These are phyloP conservation scores for Verbascum thapsus DNA, from an alignment of 257 asterid genomes.

Conservation along the genomic window DNA sequence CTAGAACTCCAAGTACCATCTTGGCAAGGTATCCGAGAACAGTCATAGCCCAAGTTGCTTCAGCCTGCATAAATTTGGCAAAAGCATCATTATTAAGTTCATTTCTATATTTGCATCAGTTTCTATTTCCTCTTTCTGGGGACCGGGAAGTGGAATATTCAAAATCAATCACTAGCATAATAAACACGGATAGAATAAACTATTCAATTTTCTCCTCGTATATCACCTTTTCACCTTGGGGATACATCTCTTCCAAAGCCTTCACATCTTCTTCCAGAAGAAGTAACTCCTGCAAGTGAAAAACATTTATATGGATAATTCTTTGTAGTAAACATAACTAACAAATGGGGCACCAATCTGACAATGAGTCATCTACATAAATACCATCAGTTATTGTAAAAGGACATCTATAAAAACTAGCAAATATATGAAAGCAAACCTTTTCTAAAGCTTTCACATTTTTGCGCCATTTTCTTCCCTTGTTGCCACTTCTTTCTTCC, in stretches of 20 bases:
- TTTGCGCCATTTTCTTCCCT: conserved; percentile 99
- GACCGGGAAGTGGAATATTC: conserved; percentile 16
- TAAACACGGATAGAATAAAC: neutral
- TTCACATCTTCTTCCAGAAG: conserved; percentile 94
- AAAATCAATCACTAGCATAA: conserved; percentile 14
- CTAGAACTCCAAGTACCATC: conserved; percentile 81
- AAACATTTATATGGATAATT: conserved; percentile 19
- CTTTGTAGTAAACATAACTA: conserved; percentile 20
- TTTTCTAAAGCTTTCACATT: conserved; percentile 94
- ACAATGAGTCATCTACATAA: neutral
- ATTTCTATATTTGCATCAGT: conserved; percentile 14
- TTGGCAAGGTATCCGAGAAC: conserved; percentile 93
- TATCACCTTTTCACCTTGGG: conserved; percentile 98
- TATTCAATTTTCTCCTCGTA: conserved; percentile 11
- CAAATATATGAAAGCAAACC: conserved; percentile 41
- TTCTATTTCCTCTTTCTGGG: neutral
- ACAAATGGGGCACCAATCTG: conserved; percentile 20
- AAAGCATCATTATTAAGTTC: conserved; percentile 22
- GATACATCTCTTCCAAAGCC: conserved; percentile 97
- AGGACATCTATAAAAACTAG: neutral
- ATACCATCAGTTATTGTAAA: neutral
- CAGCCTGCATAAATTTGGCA: conserved; percentile 68
- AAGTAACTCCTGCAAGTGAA: conserved; percentile 72
- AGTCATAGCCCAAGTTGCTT: conserved; percentile 96
- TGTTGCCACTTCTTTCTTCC: conserved; percentile 87